A percentile compares a stretch with the other conserved stretches of the same genome.
Conservation (phyloP, 441 rosid genomes). For the Corymbia calophylla region DNA sequence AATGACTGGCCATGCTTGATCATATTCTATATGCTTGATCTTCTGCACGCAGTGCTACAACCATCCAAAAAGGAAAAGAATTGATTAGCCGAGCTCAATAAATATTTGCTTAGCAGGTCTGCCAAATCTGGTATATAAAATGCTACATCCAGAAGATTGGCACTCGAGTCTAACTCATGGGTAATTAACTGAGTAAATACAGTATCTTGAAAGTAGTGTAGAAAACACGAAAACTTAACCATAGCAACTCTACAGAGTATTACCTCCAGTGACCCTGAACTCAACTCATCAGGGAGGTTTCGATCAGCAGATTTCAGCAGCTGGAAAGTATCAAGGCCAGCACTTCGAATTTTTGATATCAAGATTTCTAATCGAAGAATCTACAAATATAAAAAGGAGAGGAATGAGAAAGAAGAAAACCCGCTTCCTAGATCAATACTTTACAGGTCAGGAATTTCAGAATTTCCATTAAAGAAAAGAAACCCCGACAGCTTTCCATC, state of each 20-base stretch:
- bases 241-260: neutral
- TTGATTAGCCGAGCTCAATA: constrained; percentile 8
- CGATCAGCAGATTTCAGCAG: constrained; percentile 48
- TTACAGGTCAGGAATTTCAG: neutral
- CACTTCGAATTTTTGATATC: constrained; percentile 44
- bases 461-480: neutral
- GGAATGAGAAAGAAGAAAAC: neutral
- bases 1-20: constrained; percentile 37
- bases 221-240: neutral
- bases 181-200: neutral
- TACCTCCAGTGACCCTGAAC: constrained; percentile 80
- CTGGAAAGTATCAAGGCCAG: constrained; percentile 49
- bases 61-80: neutral
- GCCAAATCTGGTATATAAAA: neutral
- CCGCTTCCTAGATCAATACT: neutral
- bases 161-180: neutral
- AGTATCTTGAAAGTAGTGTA: neutral
- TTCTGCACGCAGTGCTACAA: constrained; percentile 61
- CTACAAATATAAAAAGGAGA: constrained; percentile 20
- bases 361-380: constrained; percentile 64
- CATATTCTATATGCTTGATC: constrained; percentile 52
- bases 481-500: neutral
- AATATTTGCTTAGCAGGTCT: neutral
- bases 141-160: neutral
- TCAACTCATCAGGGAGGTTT: constrained; percentile 50